Evolutionary conservation across 257 asterid genomes (phyloP).

Genomic region (Solanum dulcamara): DNA sequence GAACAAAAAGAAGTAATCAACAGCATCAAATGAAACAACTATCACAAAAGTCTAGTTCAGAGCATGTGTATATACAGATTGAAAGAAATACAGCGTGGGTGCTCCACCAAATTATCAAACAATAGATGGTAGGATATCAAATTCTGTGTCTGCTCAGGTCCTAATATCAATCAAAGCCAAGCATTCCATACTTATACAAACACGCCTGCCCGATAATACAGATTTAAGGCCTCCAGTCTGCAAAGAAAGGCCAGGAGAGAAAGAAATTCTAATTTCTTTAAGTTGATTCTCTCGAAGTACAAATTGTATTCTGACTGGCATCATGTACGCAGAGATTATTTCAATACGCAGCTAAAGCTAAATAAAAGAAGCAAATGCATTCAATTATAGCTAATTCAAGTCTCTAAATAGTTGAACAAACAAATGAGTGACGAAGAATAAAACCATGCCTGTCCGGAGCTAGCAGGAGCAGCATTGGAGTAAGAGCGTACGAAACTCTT

Average conservation of each 20-base stretch:
- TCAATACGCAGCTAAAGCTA: background rate
- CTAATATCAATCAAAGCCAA: background rate
- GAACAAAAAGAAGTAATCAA: background rate
- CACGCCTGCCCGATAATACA: background rate
- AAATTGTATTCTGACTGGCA: background rate
- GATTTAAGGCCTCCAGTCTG: background rate
- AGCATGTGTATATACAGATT: background rate
- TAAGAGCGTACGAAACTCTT: conserved; percentile 23
- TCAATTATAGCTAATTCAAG: background rate
- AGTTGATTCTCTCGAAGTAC: background rate
- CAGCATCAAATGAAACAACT: background rate
- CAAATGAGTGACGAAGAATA: background rate
- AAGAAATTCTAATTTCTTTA: background rate
- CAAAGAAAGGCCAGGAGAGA: background rate
- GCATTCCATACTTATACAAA: background rate
- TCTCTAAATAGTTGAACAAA: background rate
- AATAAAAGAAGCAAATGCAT: background rate
- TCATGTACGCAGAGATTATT: background rate
- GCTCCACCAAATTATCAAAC: background rate
- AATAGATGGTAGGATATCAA: background rate
- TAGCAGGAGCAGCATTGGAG: conserved; percentile 39
- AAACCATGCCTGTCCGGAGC: conserved; percentile 32
- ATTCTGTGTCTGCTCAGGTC: background rate
- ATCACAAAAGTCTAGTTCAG: background rate
- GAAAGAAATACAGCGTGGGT: background rate